Base-by-base conservation (phyloP, 2,329 filamentous ascomycete species). In the Talaromyces piceae region DNA sequence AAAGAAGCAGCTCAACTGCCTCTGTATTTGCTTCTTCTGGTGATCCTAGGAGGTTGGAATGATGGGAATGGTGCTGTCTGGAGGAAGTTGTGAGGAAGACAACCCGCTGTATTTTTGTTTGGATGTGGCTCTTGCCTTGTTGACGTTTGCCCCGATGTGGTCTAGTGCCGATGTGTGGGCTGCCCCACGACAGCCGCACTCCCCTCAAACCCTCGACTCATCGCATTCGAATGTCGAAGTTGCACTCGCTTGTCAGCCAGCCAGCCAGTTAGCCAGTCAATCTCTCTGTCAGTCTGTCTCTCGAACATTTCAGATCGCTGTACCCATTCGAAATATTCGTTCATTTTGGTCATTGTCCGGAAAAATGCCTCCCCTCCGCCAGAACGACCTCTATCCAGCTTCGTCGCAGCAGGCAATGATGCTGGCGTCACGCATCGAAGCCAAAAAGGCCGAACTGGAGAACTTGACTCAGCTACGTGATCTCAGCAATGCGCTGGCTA, bases 371-470 rank as follows among this genome's bases (percentile, higher is more conserved):
- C 33, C 63, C 4, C 53, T 67, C 49, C 66, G 67, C 20, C 67
- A 66, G 46, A 56, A 61, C 46, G 62, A 59, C 41, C 57, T 54
- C 33, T 55, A 63, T 47, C 53, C 63, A 58, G 58, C 61, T 47
- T 53, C 57, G 28, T 58, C 72, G 59, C 58, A 67, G 45, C 78
- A 81, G 59, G 79, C 79, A 6, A 78, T 79, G 1, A 72, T 74
- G 26, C 70, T 85, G n/a, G 71, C 79, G 47, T 73, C 78, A 30
- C 80, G 81, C 60, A 82, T 85, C 61, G 75, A 78, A 54, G 77
- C 81, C 58, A 85, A 85, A 69, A 80, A 78, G 58, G 72, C 75
- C 30, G 82, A 85, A 62, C 71, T 85, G 39, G 80, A 83, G 48
- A 81, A 77, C 56, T 70, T 85, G 51, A 77, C 76, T 54, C 79